Conservation (phyloP, 257 asterid genomes). For the Nicotiana noctiflora region DNA sequence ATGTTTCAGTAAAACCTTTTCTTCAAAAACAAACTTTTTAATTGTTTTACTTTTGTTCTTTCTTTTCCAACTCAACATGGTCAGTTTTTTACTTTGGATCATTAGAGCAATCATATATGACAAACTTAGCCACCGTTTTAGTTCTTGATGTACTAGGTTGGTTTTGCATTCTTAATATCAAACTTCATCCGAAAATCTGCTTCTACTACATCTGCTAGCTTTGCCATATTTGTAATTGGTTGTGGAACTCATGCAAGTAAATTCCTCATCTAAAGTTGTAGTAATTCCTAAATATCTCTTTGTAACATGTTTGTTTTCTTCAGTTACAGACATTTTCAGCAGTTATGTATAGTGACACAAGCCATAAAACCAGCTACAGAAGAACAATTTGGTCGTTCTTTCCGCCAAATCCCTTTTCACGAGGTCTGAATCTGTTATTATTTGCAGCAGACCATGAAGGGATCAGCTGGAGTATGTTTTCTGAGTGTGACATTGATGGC, state of each 20-base stretch:
- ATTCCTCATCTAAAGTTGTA: not conserved
- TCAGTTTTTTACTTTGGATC: no score
- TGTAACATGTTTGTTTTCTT: not conserved
- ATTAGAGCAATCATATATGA: no score
- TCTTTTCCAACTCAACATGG: no score
- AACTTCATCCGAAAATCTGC: conserved; percentile 26
- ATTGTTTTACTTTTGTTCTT: no score
- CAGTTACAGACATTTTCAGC: conserved; percentile 13
- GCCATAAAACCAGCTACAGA: not conserved
- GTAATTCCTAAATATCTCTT: not conserved
- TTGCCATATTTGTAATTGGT: conserved; percentile 22
- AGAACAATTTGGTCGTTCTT: conserved; percentile 31
- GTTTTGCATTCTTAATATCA: conserved; percentile 31
- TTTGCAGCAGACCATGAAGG: not conserved
- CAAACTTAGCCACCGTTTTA: not conserved
- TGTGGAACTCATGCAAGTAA: conserved; percentile 25
- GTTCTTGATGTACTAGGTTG: conserved; percentile 18
- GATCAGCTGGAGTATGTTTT: conserved; percentile 18
- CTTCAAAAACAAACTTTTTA: no score
- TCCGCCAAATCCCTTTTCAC: conserved; percentile 31
- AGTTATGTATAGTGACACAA: not conserved
- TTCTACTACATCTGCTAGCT: conserved; percentile 29
- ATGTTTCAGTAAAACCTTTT: no score
- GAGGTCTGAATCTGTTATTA: conserved; percentile 13
- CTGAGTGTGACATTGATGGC: not conserved